Evolutionary conservation across 306 rosid species (phyloP).

Genomic region (Rosa lucieae): DNA sequence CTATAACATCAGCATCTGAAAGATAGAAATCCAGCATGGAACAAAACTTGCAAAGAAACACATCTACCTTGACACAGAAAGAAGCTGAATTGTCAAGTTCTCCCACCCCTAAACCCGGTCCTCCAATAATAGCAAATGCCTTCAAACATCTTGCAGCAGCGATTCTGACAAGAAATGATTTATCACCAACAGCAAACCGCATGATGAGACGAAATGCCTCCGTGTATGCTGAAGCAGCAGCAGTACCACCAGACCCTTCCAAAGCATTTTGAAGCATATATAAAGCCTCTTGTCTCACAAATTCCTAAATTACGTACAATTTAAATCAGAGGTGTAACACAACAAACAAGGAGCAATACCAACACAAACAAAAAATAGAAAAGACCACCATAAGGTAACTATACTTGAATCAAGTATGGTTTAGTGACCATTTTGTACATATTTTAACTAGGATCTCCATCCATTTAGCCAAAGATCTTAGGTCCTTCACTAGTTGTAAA

Average conservation of each 20-base stretch:
- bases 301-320: constrained; percentile 57
- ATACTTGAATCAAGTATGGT: neutral
- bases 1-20: constrained; percentile 20
- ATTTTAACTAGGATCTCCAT: constrained; percentile 2
- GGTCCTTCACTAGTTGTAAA: neutral
- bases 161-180: constrained; percentile 89
- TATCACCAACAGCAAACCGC: constrained; percentile 79
- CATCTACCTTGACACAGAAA: constrained; percentile 81
- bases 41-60: constrained; percentile 23
- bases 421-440: neutral
- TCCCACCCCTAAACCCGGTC: constrained; percentile 83
- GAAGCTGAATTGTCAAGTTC: constrained; percentile 91
- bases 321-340: neutral
- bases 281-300: constrained; percentile 88
- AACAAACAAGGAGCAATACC: neutral
- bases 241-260: constrained; percentile 89
- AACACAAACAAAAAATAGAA: neutral
- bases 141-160: constrained; percentile 96
- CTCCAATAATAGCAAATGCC: constrained; percentile 88
- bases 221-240: constrained; percentile 78
- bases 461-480: neutral
- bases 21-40: constrained; percentile 31
- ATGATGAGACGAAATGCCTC: constrained; percentile 88
- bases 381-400: neutral
- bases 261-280: constrained; percentile 89